Evolutionary conservation across 1,284 basidiomycete species (phyloP).

Genomic region (Cryptococcus jaspeensis): DNA sequence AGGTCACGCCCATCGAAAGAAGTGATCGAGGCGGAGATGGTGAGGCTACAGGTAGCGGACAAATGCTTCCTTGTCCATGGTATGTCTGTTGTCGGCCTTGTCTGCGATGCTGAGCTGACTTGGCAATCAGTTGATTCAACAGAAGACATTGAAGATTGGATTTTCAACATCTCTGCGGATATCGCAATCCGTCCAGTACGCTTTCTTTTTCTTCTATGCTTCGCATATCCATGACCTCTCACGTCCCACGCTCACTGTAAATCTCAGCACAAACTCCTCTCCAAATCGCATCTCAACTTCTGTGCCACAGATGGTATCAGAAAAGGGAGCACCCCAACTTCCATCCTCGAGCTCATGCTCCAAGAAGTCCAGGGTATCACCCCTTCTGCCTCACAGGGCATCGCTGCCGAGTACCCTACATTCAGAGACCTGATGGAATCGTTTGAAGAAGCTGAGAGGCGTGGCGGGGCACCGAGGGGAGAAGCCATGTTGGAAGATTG

Average conservation of each 20-base stretch:
- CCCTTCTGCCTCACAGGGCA: slow-evolving; percentile 36
- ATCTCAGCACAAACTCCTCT: slow-evolving; percentile 42
- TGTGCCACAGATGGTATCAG: slow-evolving; percentile 33
- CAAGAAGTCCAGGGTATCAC: slow-evolving; percentile 50
- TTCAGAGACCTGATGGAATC: slow-evolving; percentile 44
- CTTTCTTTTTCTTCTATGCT: background rate
- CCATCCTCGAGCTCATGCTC: slow-evolving; percentile 47
- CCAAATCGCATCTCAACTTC: slow-evolving; percentile 49
- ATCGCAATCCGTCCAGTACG: slow-evolving; percentile 48
- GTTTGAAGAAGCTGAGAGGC: slow-evolving; percentile 39
- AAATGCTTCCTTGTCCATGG: slow-evolving; percentile 44
- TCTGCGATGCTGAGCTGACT: background rate
- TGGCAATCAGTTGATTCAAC: slow-evolving; percentile 43
- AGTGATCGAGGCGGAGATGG: slow-evolving; percentile 40
- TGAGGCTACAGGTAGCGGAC: slow-evolving; percentile 43
- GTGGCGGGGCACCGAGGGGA: slow-evolving; percentile 17
- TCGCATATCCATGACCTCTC: too few relatives aligned
- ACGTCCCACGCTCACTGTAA: slow-evolving; percentile 5
- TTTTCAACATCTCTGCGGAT: slow-evolving; percentile 49
- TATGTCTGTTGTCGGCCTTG: slow-evolving; percentile 16
- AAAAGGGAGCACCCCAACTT: slow-evolving; percentile 25
- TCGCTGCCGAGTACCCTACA: slow-evolving; percentile 31
- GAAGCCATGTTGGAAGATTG: slow-evolving; percentile 41
- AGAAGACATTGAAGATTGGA: slow-evolving; percentile 49
- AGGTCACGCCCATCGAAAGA: slow-evolving; percentile 30